Conservation (phyloP, 2,329 filamentous ascomycete species). For the Elsinoe necatrix region DNA sequence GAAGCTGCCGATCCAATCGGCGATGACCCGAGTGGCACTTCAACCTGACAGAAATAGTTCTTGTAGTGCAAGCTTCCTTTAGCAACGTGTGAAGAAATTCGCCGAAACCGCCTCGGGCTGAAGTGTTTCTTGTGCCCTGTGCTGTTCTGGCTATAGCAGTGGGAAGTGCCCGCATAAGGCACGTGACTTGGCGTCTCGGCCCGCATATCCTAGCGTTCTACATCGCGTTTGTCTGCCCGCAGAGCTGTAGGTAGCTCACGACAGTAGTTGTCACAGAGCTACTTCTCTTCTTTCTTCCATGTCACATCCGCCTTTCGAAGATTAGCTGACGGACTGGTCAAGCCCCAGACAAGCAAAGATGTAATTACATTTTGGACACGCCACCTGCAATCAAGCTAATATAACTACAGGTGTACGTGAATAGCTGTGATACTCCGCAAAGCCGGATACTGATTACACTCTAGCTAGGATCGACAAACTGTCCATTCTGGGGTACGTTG, state of each 20-base stretch:
- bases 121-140: neutral
- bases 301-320: neutral
- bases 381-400: slow-evolving; percentile 4
- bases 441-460: neutral
- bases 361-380: slow-evolving; percentile 10
- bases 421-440: neutral
- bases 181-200: slow-evolving; percentile 14
- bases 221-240: slow-evolving; percentile 6
- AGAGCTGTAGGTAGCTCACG: neutral
- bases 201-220: neutral
- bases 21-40: neutral
- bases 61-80: neutral
- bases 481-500: slow-evolving; percentile 62
- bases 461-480: slow-evolving; percentile 84
- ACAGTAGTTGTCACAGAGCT: neutral
- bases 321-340: neutral
- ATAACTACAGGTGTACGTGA: slow-evolving; percentile 18
- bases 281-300: neutral
- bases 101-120: neutral
- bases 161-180: neutral
- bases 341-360: slow-evolving; percentile 14
- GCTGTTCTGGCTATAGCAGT: too few species aligned
- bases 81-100: neutral
- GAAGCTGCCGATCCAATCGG: slow-evolving; percentile 3
- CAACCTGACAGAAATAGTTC: neutral